Base-by-base conservation (phyloP, 75 land plant genomes). In the Selaginella moellendorffii region DNA sequence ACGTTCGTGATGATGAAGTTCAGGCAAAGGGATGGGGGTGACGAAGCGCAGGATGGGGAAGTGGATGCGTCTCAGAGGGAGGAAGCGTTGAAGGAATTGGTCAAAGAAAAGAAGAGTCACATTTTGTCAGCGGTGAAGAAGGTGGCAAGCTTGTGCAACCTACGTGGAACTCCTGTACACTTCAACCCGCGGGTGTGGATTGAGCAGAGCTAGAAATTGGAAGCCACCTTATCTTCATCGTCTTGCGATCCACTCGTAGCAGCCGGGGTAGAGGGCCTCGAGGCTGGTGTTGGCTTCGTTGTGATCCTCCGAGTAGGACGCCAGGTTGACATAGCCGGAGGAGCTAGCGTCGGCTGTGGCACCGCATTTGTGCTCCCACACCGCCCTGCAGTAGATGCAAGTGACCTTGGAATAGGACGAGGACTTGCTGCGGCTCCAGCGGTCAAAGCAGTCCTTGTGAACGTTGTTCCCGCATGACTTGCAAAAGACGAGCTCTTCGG, bases 361-460 rank as follows among this genome's bases (percentile, higher is more conserved):
- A n/a, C 20, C 52, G 25, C 25, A 64, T 1, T 59, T 28, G 2
- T 53, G 5, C 24, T 22, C 23, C 97, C 97, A 91, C 29, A 70
- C 25, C 1, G 88, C 86, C 27, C 97, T 69, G 62, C 97, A 88
- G 27, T 88, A 68, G 31, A 92, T 87, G 58, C 95, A 92, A 28
- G 62, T 92, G 2, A 77, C 80, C 14, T 29, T 63, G 61, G 78
- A 73, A 54, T 79, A 46, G 30, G 72, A 25, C 54, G 63, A 29
- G 51, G 79, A 69, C 27, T 78, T 67, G 67, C 85, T 88, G 68
- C 77, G 59, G 71, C 75, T 92, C 97, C 97, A 92, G 64, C 58
- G 66, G 65, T 46, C 26, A 24, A 81, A 78, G 64, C 97, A 92
- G 53, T 85, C 84, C 36, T 66, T 72, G 64, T 92, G 97, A 42